A percentile compares a stretch with the other conserved stretches of the same genome.
Conservation (phyloP, 169 alveolate genomes). For the Eimeria necatrix region DNA sequence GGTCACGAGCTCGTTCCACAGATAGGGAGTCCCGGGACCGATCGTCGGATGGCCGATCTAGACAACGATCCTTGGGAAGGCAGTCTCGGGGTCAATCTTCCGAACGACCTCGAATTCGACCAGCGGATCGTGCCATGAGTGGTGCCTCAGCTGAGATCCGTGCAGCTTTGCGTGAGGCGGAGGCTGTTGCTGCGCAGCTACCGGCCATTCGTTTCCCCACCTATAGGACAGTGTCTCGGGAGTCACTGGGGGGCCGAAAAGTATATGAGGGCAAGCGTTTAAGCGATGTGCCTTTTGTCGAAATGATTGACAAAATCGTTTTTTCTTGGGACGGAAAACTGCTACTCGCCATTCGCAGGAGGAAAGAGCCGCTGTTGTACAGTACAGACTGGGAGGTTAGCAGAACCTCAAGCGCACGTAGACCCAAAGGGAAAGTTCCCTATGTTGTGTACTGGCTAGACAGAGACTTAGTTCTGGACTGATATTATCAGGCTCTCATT, state of each 20-base stretch:
- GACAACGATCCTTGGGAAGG: too few relatives aligned
- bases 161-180: slow-evolving; percentile 14
- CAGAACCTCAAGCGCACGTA: too few relatives aligned
- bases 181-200: slow-evolving; percentile 52
- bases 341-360: slow-evolving; percentile 54
- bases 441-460: too few relatives aligned
- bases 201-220: slow-evolving; percentile 42
- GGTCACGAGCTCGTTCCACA: too few relatives aligned
- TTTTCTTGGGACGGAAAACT: slow-evolving; percentile 75
- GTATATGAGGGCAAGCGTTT: background rate
- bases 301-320: slow-evolving; percentile 33
- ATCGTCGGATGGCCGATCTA: too few relatives aligned
- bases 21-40: too few relatives aligned
- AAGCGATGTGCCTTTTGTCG: background rate
- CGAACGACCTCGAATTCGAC: too few relatives aligned
- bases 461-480: too few relatives aligned
- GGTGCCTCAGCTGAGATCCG: background rate
- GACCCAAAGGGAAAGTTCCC: too few relatives aligned
- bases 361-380: slow-evolving; percentile 69
- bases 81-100: too few relatives aligned
- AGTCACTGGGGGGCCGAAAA: background rate
- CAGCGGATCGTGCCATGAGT: background rate
- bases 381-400: slow-evolving; percentile 64
- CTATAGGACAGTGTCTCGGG: background rate
- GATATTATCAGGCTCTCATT: too few relatives aligned